These are phyloP conservation scores for Alternaria brassicicola DNA, from an alignment of 2,329 filamentous ascomycete species.

Conservation along the genomic window DNA sequence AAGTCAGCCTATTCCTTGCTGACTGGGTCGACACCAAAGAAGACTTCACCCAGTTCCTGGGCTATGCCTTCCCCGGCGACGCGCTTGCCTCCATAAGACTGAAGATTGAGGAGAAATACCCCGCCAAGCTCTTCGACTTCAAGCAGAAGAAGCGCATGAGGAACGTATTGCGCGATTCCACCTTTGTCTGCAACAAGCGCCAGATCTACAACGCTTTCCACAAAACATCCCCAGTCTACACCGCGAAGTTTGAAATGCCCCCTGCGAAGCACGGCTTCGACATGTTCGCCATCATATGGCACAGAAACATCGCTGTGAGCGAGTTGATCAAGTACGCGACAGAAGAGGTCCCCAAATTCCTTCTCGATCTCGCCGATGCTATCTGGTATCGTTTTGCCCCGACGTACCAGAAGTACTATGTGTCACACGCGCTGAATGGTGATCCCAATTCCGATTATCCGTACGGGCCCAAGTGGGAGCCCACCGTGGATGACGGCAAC, in stretches of 20 bases:
- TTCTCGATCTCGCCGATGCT: accelerated
- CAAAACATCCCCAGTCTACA: neutral
- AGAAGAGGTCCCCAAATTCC: accelerated
- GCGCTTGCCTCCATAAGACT: neutral
- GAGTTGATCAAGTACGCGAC: neutral
- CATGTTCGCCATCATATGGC: neutral
- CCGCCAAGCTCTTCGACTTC: neutral
- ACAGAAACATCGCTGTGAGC: neutral
- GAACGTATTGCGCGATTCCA: neutral
- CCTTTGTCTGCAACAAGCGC: neutral
- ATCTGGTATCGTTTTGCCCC: neutral
- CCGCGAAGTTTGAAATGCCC: neutral
- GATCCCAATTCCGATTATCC: neutral
- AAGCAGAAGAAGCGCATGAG: neutral
- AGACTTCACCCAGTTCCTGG: neutral
- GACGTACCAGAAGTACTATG: neutral
- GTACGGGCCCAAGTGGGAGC: neutral
- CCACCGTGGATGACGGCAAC: neutral
- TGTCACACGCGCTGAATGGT: neutral
- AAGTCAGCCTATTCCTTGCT: neutral
- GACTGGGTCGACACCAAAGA: neutral
- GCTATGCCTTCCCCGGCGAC: neutral
- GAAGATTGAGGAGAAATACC: neutral
- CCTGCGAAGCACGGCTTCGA: neutral
- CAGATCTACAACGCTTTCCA: neutral